Conservation (phyloP, 192 early-diverging fungal species). For the Phlyctochytrium planicorne region DNA sequence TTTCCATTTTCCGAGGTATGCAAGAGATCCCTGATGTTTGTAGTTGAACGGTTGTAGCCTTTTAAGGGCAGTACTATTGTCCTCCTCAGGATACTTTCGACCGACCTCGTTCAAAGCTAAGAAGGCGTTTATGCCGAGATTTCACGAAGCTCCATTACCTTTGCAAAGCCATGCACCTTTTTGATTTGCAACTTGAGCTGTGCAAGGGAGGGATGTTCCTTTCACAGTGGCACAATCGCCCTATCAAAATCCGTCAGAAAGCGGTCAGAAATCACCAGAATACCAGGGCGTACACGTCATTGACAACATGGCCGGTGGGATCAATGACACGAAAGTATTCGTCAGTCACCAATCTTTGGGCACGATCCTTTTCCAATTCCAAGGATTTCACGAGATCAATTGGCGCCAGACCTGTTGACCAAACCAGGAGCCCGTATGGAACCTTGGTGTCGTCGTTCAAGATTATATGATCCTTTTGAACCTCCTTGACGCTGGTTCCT, state of each 20-base stretch:
- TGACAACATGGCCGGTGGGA: constrained; percentile 45
- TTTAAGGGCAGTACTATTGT: not conserved
- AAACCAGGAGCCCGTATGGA: constrained; percentile 58
- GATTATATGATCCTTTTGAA: constrained; percentile 45
- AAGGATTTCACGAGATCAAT: constrained; percentile 6
- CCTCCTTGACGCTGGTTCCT: constrained; percentile 48
- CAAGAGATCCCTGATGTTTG: constrained; percentile 65
- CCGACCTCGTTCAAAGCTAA: constrained; percentile 17
- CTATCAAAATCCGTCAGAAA: constrained; percentile 63
- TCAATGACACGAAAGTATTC: constrained; percentile 71
- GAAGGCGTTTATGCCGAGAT: no score
- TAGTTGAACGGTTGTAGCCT: constrained; percentile 53
- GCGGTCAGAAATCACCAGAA: not conserved
- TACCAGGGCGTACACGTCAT: constrained; percentile 46
- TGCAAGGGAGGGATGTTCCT: constrained; percentile 72
- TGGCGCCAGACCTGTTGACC: constrained; percentile 65
- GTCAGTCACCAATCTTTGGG: constrained; percentile 59
- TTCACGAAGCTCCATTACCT: constrained; percentile 3
- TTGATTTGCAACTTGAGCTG: constrained; percentile 84
- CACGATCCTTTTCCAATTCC: not conserved
- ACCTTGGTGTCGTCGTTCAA: constrained; percentile 25
- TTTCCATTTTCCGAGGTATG: constrained; percentile 61
- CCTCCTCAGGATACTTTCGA: constrained; percentile 20
- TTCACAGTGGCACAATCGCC: constrained; percentile 90
- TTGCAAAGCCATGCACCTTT: constrained; percentile 68